Base-by-base conservation (phyloP, 768 basidiomycete genomes). In the Auriculariales sp. region DNA sequence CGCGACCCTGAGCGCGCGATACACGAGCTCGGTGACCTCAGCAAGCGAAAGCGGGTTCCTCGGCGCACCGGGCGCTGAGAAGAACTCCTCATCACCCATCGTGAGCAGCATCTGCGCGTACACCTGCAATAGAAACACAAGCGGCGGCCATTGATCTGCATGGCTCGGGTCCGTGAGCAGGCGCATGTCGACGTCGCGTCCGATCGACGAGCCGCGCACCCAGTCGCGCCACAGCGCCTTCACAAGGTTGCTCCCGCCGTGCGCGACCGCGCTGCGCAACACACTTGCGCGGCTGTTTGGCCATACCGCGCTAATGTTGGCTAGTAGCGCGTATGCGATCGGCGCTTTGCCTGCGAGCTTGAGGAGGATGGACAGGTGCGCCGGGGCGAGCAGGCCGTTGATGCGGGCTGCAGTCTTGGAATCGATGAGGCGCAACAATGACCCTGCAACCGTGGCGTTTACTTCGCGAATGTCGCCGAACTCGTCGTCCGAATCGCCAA, bases 71-170 rank as follows among this genome's bases (percentile, higher is more conserved):
- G 64, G 49, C 10, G 56, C 50, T 9, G 79, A 76, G 61, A 95
- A 95, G 68, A 98, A 98, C 61, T 98, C 95, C 64, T 97, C 94
- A 57, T 99, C 95, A 1, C 88, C 88, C 74, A 98, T 87, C 0
- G 91, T 91, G 28, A 90, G 70, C 28, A 98, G 73, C 1, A 81
- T 76, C 52, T 93, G 85, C 2, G 79, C 73, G 63, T 95, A 94
- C 10, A 95, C 62, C 47, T 93, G 83, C 1, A 77, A 72, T 6
- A 93, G 74, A 49, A 95, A 73, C 6, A 97, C 66, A 1, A 98
- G 64, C 2, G 84, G 70, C 0, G 81, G 72, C 78, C 86, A 91
- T 9, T 68, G 62, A 0, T 62, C 24, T 0, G 65, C 66, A 48
- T 75, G 65, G 1, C 66, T 59, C 0, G 71, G 62, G 52, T 80